These are phyloP conservation scores for Cicer pinnatifidum DNA, from an alignment of 306 rosid genomes.

Conservation along the genomic window DNA sequence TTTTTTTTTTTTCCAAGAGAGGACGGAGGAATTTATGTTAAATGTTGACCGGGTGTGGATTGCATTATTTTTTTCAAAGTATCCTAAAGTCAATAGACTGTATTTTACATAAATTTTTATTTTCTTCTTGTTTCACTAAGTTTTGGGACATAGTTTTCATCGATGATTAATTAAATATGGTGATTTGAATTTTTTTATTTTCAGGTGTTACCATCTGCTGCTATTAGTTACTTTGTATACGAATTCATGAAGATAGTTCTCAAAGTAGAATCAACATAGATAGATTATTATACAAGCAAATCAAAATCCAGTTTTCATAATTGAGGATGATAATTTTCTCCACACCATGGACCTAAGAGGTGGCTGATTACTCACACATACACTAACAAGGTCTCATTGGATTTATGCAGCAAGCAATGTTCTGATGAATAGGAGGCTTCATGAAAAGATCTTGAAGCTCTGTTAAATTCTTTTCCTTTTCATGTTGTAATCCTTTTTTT, in stretches of 20 bases:
- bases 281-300: conserved; percentile 46
- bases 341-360: not conserved
- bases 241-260: conserved; percentile 96
- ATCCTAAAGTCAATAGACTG: conserved; percentile 21
- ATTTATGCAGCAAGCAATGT: not conserved
- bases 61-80: conserved; percentile 25
- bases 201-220: conserved; percentile 97
- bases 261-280: conserved; percentile 68
- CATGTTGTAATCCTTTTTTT: not conserved
- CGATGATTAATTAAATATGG: conserved; percentile 22
- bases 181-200: conserved; percentile 34
- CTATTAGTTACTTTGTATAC: conserved; percentile 87
- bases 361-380: not conserved
- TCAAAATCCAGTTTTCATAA: conserved; percentile 30
- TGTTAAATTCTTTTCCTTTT: not conserved
- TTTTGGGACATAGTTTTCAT: conserved; percentile 37
- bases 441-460: conserved; percentile 27
- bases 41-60: not conserved
- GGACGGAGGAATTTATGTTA: not conserved
- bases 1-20: conserved; percentile 4
- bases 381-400: not conserved
- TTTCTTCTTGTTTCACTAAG: conserved; percentile 7
- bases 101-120: not conserved
- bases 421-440: conserved; percentile 6
- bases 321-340: conserved; percentile 24